Conservation (phyloP, 148 eudicot species). For the Chenopodium formosanum region DNA sequence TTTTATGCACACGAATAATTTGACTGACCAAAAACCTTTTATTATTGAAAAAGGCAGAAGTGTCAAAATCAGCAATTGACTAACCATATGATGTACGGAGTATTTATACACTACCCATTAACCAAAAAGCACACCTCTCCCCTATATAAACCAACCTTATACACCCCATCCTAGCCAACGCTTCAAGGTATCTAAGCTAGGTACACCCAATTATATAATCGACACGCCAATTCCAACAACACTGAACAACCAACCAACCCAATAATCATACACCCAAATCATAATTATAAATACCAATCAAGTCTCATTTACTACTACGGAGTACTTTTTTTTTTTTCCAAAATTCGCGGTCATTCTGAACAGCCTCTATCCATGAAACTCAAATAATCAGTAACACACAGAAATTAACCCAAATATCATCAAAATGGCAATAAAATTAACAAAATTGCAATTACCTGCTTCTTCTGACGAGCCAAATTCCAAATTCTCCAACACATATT, state of each 20-base stretch:
- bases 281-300: neutral
- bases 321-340: neutral
- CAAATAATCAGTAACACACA: neutral
- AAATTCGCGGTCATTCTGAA: neutral
- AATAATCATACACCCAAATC: conserved; percentile 12
- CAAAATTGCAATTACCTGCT: conserved; percentile 51
- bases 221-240: neutral
- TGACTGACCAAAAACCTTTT: neutral
- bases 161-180: neutral
- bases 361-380: neutral
- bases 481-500: conserved; percentile 99
- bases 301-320: neutral
- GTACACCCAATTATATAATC: no score
- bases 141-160: neutral
- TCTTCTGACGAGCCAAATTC: conserved; percentile 99
- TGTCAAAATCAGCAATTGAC: conserved; percentile 19
- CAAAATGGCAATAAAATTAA: neutral
- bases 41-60: neutral
- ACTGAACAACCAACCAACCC: neutral
- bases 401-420: neutral
- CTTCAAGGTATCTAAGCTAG: neutral
- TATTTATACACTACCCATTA: neutral
- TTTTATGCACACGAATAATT: neutral
- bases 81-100: neutral
- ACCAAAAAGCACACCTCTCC: neutral